Base-by-base conservation (phyloP, 1,139 yeast genomes). In the Spathaspora sp. region DNA sequence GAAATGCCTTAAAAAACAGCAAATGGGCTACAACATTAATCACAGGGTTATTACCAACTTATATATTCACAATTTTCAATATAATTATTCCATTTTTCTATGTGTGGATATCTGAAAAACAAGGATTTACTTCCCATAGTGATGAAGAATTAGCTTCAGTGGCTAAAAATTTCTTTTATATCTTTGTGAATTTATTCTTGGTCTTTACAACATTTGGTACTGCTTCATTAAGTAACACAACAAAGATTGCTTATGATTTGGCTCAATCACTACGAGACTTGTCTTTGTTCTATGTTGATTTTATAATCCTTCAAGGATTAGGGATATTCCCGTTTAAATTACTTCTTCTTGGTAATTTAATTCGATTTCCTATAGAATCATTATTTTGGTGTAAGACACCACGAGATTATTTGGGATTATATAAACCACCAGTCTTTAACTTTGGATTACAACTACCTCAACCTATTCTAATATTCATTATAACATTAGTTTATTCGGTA, bases 141-240 rank as follows among this genome's bases (percentile, higher is more conserved):
- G 96, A 89, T 56, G 88, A 83, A 46, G 96, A 89, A 62, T 69
- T 89, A 29, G 82, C 93, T 0, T 78, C 89, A 0, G 82, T 89
- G 11, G 79, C 86, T 50, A 89, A 89, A 68, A 89, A 89, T 65
- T 89, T 88, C 64, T 83, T 87, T 61, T 89, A 86, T 64, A 84
- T 88, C 37, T 89, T 89, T 62, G 88, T 89, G 60, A 89, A 88
- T 65, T 76, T 89, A 75, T 89, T 89, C 57, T 74, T 89, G 63
- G 89, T 89, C 46, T 89, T 89, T 65, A 86, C 95, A 7, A 76
- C 86, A 43, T 89, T 89, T 18, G 91, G 93, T 45, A 86, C 95
- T 0, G 84, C 89, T 3, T 75, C 84, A 47, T 71, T 86, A 37
- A 82, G 85, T 48, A 95, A 87, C 60, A 66, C 77, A 45, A 81